phyloP scores from a whole-genome alignment of 208 protist genomes.

The Trypanosoma lewisi region DNA sequence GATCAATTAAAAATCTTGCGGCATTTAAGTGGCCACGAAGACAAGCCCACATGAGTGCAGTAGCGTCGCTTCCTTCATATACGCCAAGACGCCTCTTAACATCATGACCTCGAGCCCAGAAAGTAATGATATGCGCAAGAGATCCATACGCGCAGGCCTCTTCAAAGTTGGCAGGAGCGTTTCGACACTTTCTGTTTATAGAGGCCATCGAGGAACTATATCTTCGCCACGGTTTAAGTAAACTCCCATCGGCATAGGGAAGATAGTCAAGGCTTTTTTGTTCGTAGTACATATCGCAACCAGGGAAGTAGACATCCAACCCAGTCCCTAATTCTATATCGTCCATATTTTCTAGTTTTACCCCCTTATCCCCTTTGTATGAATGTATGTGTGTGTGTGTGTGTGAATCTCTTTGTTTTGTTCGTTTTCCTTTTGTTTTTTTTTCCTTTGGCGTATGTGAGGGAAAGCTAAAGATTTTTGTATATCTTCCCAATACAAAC shows the following conservation, averaged over 20 bases:
- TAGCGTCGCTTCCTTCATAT: conserved; percentile 59
- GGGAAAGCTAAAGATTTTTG: background rate
- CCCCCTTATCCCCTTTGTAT: background rate
- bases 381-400: no score
- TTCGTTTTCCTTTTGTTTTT: background rate
- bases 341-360: background rate
- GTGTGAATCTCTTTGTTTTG: background rate
- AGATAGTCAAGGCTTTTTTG: conserved; percentile 15
- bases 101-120: conserved; percentile 56
- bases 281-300: conserved; percentile 27
- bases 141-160: conserved; percentile 68
- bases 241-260: conserved; percentile 34
- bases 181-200: conserved; percentile 29
- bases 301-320: conserved; percentile 61
- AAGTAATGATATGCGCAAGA: conserved; percentile 43
- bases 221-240: conserved; percentile 1
- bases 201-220: background rate
- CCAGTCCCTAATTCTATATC: conserved; percentile 36
- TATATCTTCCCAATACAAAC: background rate
- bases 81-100: conserved; percentile 28
- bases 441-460: background rate
- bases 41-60: conserved; percentile 72
- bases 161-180: conserved; percentile 45
- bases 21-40: conserved; percentile 52
- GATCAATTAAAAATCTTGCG: conserved; percentile 73